phyloP scores from a whole-genome alignment of 768 basidiomycete species.

The Rhizopogon vinicolor region DNA sequence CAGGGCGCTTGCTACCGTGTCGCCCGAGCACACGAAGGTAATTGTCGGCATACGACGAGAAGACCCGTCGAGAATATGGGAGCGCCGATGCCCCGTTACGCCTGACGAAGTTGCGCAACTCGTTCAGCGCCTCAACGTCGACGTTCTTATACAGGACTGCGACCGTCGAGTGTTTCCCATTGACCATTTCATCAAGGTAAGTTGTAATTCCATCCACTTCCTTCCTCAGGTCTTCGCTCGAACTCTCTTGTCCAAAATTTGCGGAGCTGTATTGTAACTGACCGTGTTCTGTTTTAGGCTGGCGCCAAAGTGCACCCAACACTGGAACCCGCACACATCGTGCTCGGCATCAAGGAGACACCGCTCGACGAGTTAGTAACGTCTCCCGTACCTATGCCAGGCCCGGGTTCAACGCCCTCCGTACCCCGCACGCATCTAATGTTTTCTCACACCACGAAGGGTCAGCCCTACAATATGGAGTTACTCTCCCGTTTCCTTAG shows the following conservation, averaged over 20 bases:
- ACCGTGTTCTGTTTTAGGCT: conserved; percentile 43
- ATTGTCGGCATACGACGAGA: conserved; percentile 67
- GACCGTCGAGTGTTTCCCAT: conserved; percentile 67
- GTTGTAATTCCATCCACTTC: conserved; percentile 11
- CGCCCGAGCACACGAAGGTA: conserved; percentile 23
- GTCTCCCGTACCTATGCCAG: conserved; percentile 26
- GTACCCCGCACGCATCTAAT: conserved; percentile 72
- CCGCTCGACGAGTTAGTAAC: conserved; percentile 59
- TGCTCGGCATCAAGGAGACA: conserved; percentile 88
- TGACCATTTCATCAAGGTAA: conserved; percentile 61
- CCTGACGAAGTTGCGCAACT: conserved; percentile 68
- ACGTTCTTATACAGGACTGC: conserved; percentile 75
- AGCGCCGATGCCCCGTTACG: conserved; percentile 78
- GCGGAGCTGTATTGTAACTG: neutral
- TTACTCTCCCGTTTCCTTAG: conserved; percentile 63
- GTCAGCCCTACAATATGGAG: conserved; percentile 81
- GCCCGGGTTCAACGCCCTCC: conserved; percentile 6
- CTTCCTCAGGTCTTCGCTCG: neutral
- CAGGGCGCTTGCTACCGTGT: conserved; percentile 16
- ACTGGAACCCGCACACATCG: conserved; percentile 64
- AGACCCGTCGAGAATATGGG: conserved; percentile 80
- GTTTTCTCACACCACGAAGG: conserved; percentile 92
- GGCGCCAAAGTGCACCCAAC: conserved; percentile 62
- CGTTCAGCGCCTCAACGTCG: conserved; percentile 47
- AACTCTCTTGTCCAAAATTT: neutral